Evolutionary conservation across 1,284 basidiomycete species (phyloP), one percentile per base, ranked within the genome.

Genomic region (Trichosporon sp.): DNA sequence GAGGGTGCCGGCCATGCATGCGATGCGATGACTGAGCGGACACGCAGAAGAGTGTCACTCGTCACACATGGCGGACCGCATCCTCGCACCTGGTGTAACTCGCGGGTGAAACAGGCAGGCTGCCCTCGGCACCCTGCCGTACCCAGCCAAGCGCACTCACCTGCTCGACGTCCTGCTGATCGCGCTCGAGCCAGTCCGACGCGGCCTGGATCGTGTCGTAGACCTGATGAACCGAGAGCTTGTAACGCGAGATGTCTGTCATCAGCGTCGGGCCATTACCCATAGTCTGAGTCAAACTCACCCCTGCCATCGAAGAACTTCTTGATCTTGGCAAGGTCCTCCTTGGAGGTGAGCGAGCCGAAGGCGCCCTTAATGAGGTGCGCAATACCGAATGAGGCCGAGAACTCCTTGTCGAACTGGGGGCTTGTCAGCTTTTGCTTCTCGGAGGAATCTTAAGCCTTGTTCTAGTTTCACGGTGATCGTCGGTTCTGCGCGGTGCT

Each of bases 321-420:
- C 76, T 89, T 88, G 32, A 90, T 87, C 76, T 89, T 88, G 26
- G 90, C 87, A 32, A 89, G 87, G 84, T 97, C 95, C 75, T 89
- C 84, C 75, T 90, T 85, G 19, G 87, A 89, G 19, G 90, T 89
- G 72, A 97, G 86, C 51, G 85, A 83, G 37, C 84, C 84, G 83
- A 94, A 89, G 6, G 89, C 86, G 69, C 85, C 85, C 89, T 83
- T 80, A 78, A 83, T 77, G 48, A 81, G 75, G 76, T 84, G 81
- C 72, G 78, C 78, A 69, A 84, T 73, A 38, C 87, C 87, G 80
- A 89, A 91, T 76, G 89, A 91, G 69, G 88, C 89, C 76, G 88
- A 89, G 79, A 91, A 91, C 65, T 90, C 88, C 79, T 90, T 89
- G 80, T 89, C 86, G 51, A 93, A 81, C 90, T 92, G 76, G 10